Conservation (phyloP, 805 yeast species). For the Starmerella vitae region DNA sequence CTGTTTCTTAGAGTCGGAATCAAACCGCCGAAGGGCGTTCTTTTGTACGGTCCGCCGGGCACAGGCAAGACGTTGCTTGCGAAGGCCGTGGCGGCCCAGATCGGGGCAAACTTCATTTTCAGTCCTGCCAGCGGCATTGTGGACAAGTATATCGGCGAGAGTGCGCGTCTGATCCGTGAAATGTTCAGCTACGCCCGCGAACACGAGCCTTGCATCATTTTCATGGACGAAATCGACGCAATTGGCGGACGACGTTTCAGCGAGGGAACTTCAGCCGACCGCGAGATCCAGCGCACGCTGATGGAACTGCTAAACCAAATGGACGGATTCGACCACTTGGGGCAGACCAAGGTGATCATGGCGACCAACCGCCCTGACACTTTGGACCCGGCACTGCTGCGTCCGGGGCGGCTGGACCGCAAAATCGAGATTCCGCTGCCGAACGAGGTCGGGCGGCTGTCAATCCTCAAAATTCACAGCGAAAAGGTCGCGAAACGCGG, state of each 20-base stretch:
- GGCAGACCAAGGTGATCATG: constrained; percentile 95
- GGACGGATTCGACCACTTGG: constrained; percentile 96
- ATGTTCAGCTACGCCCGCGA: constrained; percentile 97
- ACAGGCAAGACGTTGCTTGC: constrained; percentile 95
- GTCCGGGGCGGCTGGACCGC: constrained; percentile 96
- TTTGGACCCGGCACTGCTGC: constrained; percentile 86
- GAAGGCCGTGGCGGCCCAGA: constrained; percentile 96
- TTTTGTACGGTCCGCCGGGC: constrained; percentile 96
- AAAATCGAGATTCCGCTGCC: constrained; percentile 93
- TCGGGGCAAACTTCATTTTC: constrained; percentile 93
- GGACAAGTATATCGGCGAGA: constrained; percentile 95
- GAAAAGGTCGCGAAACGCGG: constrained; percentile 77
- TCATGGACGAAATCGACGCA: constrained; percentile 98
- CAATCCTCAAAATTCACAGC: constrained; percentile 87
- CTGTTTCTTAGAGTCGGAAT: constrained; percentile 90
- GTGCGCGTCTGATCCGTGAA: constrained; percentile 90
- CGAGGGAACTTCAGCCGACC: constrained; percentile 97
- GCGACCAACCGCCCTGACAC: constrained; percentile 99
- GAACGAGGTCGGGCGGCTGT: constrained; percentile 88
- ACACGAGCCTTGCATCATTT: constrained; percentile 94
- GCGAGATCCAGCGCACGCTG: constrained; percentile 94
- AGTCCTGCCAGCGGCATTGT: constrained; percentile 98
- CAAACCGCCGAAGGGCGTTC: constrained; percentile 96
- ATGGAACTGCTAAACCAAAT: constrained; percentile 95
- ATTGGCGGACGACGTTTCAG: constrained; percentile 96